Percentiles rank a stretch among this genome's conserved stretches.
phyloP scores from a whole-genome alignment of 2,329 filamentous ascomycete genomes.

The Fusarium oligoseptatum region DNA sequence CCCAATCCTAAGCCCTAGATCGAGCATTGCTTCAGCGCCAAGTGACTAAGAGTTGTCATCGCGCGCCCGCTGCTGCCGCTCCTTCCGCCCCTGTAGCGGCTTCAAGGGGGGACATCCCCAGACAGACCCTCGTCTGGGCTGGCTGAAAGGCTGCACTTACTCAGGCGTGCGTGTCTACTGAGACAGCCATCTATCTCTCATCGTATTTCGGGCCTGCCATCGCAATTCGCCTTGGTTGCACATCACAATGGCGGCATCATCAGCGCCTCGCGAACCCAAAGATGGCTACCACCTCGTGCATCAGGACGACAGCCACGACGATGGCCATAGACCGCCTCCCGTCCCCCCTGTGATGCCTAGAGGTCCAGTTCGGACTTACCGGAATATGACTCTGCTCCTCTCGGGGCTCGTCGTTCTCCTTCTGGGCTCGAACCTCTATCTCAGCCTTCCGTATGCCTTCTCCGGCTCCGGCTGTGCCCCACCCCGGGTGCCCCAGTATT shows the following conservation, averaged over 20 bases:
- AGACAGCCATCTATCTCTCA: slow-evolving; percentile 10
- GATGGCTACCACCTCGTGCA: slow-evolving; percentile 52
- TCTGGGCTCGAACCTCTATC: slow-evolving; percentile 53
- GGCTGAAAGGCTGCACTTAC: neutral
- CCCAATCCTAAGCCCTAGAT: neutral
- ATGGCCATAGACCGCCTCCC: slow-evolving; percentile 30
- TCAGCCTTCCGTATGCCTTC: slow-evolving; percentile 52
- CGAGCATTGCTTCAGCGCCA: slow-evolving; percentile 18
- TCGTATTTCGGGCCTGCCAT: neutral
- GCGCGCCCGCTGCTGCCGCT: slow-evolving; percentile 3
- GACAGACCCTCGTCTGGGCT: neutral
- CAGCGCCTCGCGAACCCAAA: slow-evolving; percentile 27
- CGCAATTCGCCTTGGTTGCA: neutral
- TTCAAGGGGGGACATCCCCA: slow-evolving; percentile 29
- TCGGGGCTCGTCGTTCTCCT: slow-evolving; percentile 54
- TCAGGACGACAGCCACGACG: slow-evolving; percentile 47
- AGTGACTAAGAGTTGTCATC: neutral
- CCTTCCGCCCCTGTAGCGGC: neutral
- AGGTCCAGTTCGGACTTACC: slow-evolving; percentile 46
- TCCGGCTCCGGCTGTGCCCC: slow-evolving; percentile 45
- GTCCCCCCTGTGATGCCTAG: slow-evolving; percentile 32
- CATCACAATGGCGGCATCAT: slow-evolving; percentile 35
- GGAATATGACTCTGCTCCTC: slow-evolving; percentile 49
- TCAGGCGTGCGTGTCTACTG: neutral
- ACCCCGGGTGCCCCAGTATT: slow-evolving; percentile 70